phyloP scores from a whole-genome alignment of 2,329 filamentous ascomycete species.

The Penicillium nordicum region DNA sequence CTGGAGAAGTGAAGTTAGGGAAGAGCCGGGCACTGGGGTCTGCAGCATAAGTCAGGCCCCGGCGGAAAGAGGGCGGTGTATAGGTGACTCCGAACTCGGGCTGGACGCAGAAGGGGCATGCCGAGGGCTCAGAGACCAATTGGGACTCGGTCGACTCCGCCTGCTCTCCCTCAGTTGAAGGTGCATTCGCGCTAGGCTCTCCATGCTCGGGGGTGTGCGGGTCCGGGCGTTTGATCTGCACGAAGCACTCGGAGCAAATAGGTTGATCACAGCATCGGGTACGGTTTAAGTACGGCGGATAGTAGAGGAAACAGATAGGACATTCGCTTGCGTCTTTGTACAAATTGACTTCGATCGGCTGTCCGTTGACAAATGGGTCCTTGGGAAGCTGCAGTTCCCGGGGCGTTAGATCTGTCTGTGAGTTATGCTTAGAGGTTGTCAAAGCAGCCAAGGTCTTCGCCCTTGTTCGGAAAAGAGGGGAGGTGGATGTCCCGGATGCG shows the following conservation, averaged over 20 bases:
- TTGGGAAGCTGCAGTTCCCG: slow-evolving; percentile 75
- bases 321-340: slow-evolving; percentile 91
- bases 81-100: slow-evolving; percentile 97
- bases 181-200: slow-evolving; percentile 42
- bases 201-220: slow-evolving; percentile 82
- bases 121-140: slow-evolving; percentile 84
- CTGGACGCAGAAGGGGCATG: slow-evolving; percentile 92
- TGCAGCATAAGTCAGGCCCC: slow-evolving; percentile 70
- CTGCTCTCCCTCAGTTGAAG: slow-evolving; percentile 32
- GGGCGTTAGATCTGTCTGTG: slow-evolving; percentile 67
- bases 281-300: slow-evolving; percentile 89
- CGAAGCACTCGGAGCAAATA: slow-evolving; percentile 98
- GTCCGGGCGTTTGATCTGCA: slow-evolving; percentile 94
- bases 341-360: slow-evolving; percentile 83
- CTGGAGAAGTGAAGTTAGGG: slow-evolving; percentile 61
- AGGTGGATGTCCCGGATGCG: slow-evolving; percentile 48
- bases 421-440: slow-evolving; percentile 72
- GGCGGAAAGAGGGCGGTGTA: slow-evolving; percentile 79
- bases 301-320: slow-evolving; percentile 94
- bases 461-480: slow-evolving; percentile 70
- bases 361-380: slow-evolving; percentile 90
- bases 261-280: slow-evolving; percentile 93
- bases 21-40: slow-evolving; percentile 51
- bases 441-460: slow-evolving; percentile 86
- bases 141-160: slow-evolving; percentile 52